Conservation (phyloP, 306 rosid species). For the Cajanus cajan region DNA sequence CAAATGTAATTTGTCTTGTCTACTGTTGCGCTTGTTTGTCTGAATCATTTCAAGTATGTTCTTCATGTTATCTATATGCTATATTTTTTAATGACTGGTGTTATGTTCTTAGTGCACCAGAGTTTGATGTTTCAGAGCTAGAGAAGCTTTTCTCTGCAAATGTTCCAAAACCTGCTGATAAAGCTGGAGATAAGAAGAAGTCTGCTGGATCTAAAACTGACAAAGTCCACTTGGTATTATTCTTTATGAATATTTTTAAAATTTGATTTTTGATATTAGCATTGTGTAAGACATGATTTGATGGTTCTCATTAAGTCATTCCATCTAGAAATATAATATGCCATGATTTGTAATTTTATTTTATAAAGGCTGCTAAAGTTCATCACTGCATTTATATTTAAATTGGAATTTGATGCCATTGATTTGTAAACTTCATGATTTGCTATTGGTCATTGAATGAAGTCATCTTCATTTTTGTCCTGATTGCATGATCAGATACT, state of each 20-base stretch:
- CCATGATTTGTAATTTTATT: constrained; percentile 22
- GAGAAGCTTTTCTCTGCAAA: constrained; percentile 85
- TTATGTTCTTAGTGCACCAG: constrained; percentile 67
- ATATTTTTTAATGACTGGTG: constrained; percentile 28
- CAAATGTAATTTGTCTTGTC: constrained; percentile 59
- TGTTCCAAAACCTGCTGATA: constrained; percentile 86
- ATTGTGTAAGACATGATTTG: constrained; percentile 16
- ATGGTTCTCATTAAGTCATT: background rate
- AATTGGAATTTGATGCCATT: constrained; percentile 25
- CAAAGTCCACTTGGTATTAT: constrained; percentile 83
- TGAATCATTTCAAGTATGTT: constrained; percentile 7
- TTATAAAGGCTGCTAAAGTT: constrained; percentile 12
- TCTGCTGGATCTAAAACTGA: constrained; percentile 85
- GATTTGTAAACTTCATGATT: constrained; percentile 8
- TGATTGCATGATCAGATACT: constrained; percentile 4
- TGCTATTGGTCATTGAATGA: background rate
- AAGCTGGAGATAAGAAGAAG: constrained; percentile 76
- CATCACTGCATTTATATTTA: background rate
- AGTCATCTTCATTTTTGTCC: constrained; percentile 18
- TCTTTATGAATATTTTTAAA: constrained; percentile 2
- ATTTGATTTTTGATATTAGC: constrained; percentile 5
- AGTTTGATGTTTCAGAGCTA: constrained; percentile 92
- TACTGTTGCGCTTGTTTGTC: constrained; percentile 12
- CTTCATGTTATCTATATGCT: constrained; percentile 26
- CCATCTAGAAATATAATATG: constrained; percentile 19